Evolutionary conservation across 208 protist species (phyloP), one percentile per base, ranked within the genome.

Genomic region (Borovskyia barvae): DNA sequence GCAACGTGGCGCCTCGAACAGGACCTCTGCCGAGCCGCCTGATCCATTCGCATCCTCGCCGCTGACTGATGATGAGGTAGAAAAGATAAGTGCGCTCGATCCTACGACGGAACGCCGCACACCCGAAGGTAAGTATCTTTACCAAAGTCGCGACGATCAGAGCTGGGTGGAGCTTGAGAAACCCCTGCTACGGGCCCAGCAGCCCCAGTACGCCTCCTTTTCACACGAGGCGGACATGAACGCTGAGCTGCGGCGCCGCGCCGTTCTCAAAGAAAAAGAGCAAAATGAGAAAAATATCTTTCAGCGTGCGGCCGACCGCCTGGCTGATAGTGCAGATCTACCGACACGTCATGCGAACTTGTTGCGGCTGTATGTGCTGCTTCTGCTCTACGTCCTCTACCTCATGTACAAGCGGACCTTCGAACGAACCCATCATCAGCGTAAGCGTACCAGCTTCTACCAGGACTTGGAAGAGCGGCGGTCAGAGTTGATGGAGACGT

Each of bases 121-220:
- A 5, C 82, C 80, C 0, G 42, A 39, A 2, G 87, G 87, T 8
- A 84, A 74, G 52, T 94, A 81, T 41, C 62, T 87, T 63, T 94
- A 94, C 35, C 81, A 94, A 35, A 90, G 70, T 51, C 77, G 87
- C 19, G 83, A 91, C 49, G 77, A 89, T 36, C 70, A 80, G 14
- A 78, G 42, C n/a, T 94, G 87, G 84, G 80, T 90, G 24, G 71
- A 83, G 62, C 76, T 94, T 24, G 70, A 87, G 26, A 51, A 66
- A 0, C 81, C 80, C 3, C 67, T 94, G 42, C 53, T 91, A 32
- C 56, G 61, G 7, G 72, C 74, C n/a, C 55, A 80, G 22, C 77
- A 87, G 55, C 76, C 87, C 1, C 83, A 76, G 17, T 94, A 94
- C 53, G 64, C 72, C 12, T 87, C 82, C 11, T 90, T 87, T 40